Evolutionary conservation across 257 asterid genomes (phyloP), one percentile per base, ranked within the genome.

Genomic region (Solanum chmielewskii): DNA sequence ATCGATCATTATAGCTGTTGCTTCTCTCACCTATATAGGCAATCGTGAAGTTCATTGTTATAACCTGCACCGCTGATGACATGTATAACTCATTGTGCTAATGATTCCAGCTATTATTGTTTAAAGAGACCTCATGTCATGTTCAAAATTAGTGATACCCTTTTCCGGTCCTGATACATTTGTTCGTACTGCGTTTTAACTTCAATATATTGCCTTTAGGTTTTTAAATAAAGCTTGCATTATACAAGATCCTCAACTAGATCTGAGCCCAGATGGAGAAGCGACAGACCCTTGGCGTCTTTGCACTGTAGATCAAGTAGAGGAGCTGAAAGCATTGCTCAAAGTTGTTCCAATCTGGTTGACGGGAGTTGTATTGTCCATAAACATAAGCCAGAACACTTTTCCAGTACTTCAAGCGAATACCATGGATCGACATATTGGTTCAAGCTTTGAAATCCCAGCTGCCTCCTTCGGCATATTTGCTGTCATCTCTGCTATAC

Each of bases 261-360:
- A 93, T 52, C 69, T 91, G 69, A 89, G 88, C 16, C 39, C 87
- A 5, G 90, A 91, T 18, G 94, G 95, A 18, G 70, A 23, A 81
- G 90, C 95, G 21, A 84, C 39, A 49, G 87, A 94, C 66, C 91
- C 94, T 0, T 91, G 98, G 95, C 88, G 87, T 13, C 92, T 93
- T 31, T 95, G 98, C 91, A 96, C 93, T 3, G 91, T 92, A 3
- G 95, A 93, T 83, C 99, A 93, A 92, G 97, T 93, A 2, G 95
- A 96, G 87, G 98, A 94, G 83, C 92, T 96, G 84, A 96, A 95
- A 89, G 74, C 93, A 5, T 88, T 95, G 14, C 81, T 96, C 39
- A 89, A 89, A 85, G 91, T 94, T 11, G 27, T 95, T 47, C 98
- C 98, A 0, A 88, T 96, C 20, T 95, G 98, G 98, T 93, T 91